Evolutionary conservation across 208 protist genomes (phyloP).

Genomic region (Wallacemonas sp.): DNA sequence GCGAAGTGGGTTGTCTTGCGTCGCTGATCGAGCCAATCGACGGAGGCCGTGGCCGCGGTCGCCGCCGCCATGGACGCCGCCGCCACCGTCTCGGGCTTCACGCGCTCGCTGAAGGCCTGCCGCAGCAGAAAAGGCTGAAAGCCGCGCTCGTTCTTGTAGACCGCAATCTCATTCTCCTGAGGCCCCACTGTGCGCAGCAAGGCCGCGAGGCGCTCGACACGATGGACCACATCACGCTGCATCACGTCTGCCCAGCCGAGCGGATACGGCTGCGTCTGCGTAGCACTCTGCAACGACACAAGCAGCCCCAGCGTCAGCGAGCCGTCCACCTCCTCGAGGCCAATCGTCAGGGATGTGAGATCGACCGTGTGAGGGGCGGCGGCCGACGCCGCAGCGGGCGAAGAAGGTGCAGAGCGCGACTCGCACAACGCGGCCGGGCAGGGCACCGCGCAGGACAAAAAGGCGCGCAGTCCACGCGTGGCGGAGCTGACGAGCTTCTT

Average conservation of each 20-base stretch:
- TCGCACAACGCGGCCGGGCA: constrained; percentile 26
- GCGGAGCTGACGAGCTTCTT: constrained; percentile 17
- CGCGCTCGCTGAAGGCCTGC: constrained; percentile 19
- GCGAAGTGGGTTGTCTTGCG: constrained; percentile 8
- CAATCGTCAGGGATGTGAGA: constrained; percentile 28
- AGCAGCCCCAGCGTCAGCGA: constrained; percentile 46
- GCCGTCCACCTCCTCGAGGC: constrained; percentile 51
- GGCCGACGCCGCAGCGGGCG: neutral
- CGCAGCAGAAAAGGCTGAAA: constrained; percentile 40
- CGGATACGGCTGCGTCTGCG: neutral
- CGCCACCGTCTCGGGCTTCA: constrained; percentile 6
- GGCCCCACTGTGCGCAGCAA: constrained; percentile 30
- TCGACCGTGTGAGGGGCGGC: constrained; percentile 8
- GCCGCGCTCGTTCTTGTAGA: constrained; percentile 39
- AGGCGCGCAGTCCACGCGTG: constrained; percentile 18
- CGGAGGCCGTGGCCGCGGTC: neutral
- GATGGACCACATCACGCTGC: constrained; percentile 13
- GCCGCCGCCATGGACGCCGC: neutral
- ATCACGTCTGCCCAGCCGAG: constrained; percentile 12
- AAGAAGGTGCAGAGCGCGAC: constrained; percentile 4
- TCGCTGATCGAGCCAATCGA: constrained; percentile 15
- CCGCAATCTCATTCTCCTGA: constrained; percentile 34
- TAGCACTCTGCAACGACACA: constrained; percentile 20
- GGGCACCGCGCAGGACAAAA: constrained; percentile 37
- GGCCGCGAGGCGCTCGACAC: constrained; percentile 20